Base-by-base conservation (phyloP, 768 basidiomycete genomes). In the Xerocomellus chrysenteron region DNA sequence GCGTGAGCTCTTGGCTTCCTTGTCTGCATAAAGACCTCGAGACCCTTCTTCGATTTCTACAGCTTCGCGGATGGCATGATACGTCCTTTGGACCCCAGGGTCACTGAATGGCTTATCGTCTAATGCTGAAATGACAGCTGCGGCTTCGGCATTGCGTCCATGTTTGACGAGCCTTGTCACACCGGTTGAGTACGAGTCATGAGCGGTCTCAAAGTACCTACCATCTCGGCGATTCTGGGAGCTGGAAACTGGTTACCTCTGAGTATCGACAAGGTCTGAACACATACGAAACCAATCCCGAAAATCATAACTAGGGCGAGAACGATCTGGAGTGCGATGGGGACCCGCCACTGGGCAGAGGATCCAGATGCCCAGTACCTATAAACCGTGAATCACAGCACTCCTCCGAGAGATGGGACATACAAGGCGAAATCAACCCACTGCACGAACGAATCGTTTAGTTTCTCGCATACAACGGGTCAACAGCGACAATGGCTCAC, bases 361-460 rank as follows among this genome's bases (percentile, higher is more conserved):
- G 80, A 80, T 10, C 65, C 73, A 40, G 72, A 73, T 7, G 75
- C 75, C 80, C 78, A 86, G 68, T 79, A 83, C 32, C 82, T 83
- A 52, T 1, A 26, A n/a, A 28, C 16, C 4, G 5, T 60, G 47
- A 56, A 37, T n/a, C 9, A 19, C 5, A 3, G 40, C 14, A 17
- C 35, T 13, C 26, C 5, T 32, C 6, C 16, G 16, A 47, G 19
- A 24, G 12, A 33, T 32, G 11, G 37, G 9, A 68, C 78, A 33
- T 68, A 83, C 81, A 84, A 69, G 21, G 81, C 84, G 51, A 87
- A 84, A 62, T 85, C 84, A 59, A 86, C 73, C 85, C 86, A 86
- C 80, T 83, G 46, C 7, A 55, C 26, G 6, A 28, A 46, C 16
- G 47, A 5, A 53, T 21, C 16, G 19, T 43, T 68, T 8, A 65